Percentiles rank a stretch among this genome's conserved stretches.
Evolutionary conservation across 2,329 filamentous ascomycete genomes (phyloP).

Genomic region (Shiraia sp.): DNA sequence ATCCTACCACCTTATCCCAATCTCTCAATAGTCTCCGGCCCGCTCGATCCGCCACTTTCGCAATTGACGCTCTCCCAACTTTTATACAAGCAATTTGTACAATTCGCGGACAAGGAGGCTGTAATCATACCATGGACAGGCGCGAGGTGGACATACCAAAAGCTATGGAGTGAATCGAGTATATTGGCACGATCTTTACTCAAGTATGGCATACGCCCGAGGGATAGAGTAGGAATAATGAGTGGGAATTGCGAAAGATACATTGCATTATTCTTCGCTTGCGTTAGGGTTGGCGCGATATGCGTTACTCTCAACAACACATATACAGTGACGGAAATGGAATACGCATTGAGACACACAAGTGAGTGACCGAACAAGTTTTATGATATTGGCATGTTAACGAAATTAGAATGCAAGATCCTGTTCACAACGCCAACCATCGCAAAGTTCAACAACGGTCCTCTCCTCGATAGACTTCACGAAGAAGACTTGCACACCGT

Average conservation of each 20-base stretch:
- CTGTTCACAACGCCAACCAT: conserved; percentile 74
- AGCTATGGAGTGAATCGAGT: conserved; percentile 45
- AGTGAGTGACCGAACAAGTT: conserved; percentile 51
- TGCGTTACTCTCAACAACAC: conserved; percentile 83
- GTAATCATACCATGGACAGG: conserved; percentile 77
- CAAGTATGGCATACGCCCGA: conserved; percentile 66
- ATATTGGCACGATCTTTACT: conserved; percentile 55
- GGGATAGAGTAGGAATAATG: conserved; percentile 76
- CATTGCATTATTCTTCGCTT: conserved; percentile 71
- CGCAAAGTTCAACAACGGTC: conserved; percentile 65
- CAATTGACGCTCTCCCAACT: conserved; percentile 74
- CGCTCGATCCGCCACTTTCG: conserved; percentile 68
- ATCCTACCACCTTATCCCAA: conserved; percentile 45
- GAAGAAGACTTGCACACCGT: conserved; percentile 16
- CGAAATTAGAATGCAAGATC: conserved; percentile 64
- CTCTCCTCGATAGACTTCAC: conserved; percentile 54
- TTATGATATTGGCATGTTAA: neutral
- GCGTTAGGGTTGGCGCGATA: conserved; percentile 54
- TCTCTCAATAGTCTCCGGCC: conserved; percentile 67
- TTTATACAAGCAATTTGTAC: conserved; percentile 69
- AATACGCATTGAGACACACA: conserved; percentile 71
- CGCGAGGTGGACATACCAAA: conserved; percentile 68
- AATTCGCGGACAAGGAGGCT: conserved; percentile 68
- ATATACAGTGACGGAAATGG: conserved; percentile 73
- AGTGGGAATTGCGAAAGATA: conserved; percentile 65